Conservation (phyloP, 2,329 filamentous ascomycete species). For the Orbilia quercus region DNA sequence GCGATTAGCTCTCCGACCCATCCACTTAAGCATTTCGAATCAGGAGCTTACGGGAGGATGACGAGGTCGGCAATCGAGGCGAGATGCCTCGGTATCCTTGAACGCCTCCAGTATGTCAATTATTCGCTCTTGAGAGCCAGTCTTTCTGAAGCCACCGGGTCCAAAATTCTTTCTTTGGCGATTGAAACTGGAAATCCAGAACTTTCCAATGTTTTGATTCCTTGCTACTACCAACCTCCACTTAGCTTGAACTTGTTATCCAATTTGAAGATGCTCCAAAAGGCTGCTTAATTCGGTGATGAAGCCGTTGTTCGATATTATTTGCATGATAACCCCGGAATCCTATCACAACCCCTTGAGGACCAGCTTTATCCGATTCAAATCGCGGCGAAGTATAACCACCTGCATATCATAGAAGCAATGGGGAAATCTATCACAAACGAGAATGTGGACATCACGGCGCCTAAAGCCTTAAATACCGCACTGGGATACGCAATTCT, state of each 20-base stretch:
- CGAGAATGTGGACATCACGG: neutral
- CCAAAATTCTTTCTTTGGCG: neutral
- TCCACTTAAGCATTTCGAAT: neutral
- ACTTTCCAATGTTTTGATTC: too few species aligned
- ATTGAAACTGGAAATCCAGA: neutral
- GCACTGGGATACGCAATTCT: constrained; percentile 27
- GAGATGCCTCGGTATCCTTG: neutral
- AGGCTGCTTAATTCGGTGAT: neutral
- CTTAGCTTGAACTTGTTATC: neutral
- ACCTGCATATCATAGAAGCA: constrained; percentile 10
- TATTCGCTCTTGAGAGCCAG: neutral
- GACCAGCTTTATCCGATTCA: constrained; percentile 20
- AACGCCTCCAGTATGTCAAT: neutral
- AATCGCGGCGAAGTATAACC: constrained; percentile 4
- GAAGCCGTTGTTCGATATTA: neutral
- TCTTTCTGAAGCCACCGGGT: neutral
- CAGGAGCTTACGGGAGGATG: neutral
- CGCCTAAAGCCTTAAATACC: neutral
- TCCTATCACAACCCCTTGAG: neutral
- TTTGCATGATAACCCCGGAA: neutral
- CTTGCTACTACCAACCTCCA: too few species aligned
- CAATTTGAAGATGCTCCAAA: neutral
- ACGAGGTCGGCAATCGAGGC: neutral
- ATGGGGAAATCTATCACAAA: neutral
- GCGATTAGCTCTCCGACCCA: too few species aligned